Evolutionary conservation across 2,329 filamentous ascomycete species (phyloP).

Genomic region (Colletotrichum gloeosporioides): DNA sequence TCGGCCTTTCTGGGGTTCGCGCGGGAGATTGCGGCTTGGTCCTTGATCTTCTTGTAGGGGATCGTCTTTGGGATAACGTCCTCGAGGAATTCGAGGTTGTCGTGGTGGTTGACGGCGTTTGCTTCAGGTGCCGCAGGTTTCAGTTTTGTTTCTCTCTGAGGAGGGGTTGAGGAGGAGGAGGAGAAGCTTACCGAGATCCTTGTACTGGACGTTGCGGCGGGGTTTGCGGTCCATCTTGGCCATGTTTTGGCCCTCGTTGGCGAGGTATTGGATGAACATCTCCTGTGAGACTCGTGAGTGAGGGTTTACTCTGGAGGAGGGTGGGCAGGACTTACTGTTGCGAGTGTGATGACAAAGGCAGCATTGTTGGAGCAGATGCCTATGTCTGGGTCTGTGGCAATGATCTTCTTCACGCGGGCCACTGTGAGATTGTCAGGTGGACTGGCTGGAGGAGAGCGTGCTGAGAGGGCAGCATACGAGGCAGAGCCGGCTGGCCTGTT

Average conservation of each 20-base stretch:
- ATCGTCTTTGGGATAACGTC: conserved; percentile 90
- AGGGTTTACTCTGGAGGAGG: neutral
- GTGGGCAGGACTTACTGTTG: conserved; percentile 65
- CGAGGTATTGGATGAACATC: conserved; percentile 93
- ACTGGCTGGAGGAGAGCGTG: neutral
- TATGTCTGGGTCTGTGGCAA: conserved; percentile 86
- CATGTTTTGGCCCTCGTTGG: conserved; percentile 83
- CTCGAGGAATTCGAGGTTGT: conserved; percentile 93
- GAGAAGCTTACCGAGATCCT: conserved; percentile 76
- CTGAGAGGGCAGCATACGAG: conserved; percentile 62
- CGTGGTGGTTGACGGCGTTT: conserved; percentile 83
- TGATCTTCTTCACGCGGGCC: conserved; percentile 94
- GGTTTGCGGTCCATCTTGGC: conserved; percentile 92
- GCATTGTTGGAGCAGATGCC: conserved; percentile 89
- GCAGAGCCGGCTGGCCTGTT: conserved; percentile 84
- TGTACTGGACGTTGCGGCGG: conserved; percentile 92
- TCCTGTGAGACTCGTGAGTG: conserved; percentile 61
- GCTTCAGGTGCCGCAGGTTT: conserved; percentile 55
- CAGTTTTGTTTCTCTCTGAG: neutral
- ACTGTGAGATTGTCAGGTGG: conserved; percentile 57
- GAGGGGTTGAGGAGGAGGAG: neutral
- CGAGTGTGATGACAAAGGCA: conserved; percentile 90
- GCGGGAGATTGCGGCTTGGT: conserved; percentile 57
- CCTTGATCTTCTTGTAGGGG: conserved; percentile 80
- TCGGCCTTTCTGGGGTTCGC: conserved; percentile 51